Evolutionary conservation across 2,329 filamentous ascomycete species (phyloP).

Genomic region (Fusarium penzigii): DNA sequence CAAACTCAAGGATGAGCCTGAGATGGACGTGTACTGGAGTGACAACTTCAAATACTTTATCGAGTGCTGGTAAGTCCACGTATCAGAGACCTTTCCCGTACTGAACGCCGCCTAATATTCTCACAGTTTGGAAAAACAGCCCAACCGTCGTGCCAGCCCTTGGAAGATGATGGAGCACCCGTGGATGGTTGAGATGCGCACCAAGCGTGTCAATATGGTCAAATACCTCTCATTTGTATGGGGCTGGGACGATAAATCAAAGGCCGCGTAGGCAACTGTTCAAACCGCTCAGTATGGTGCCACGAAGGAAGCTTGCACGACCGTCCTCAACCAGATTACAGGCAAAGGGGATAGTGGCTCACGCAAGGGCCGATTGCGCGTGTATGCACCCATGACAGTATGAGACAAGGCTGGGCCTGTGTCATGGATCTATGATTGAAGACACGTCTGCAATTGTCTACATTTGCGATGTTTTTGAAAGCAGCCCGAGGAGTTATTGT

Average conservation of each 20-base stretch:
- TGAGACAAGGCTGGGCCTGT: slow-evolving; percentile 20
- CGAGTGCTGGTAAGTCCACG: slow-evolving; percentile 84
- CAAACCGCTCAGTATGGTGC: slow-evolving; percentile 11
- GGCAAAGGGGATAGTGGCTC: slow-evolving; percentile 6
- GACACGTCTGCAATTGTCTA: neutral
- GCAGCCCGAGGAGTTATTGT: neutral
- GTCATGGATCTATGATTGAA: slow-evolving; percentile 12
- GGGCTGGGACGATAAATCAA: slow-evolving; percentile 73
- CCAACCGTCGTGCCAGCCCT: slow-evolving; percentile 80
- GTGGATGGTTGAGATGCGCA: slow-evolving; percentile 96
- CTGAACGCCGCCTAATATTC: slow-evolving; percentile 22
- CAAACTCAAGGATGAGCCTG: slow-evolving; percentile 91
- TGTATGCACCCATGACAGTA: slow-evolving; percentile 11
- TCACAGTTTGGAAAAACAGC: slow-evolving; percentile 87
- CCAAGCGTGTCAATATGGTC: slow-evolving; percentile 96
- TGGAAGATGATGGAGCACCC: slow-evolving; percentile 99
- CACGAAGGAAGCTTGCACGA: slow-evolving; percentile 10
- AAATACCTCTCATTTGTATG: slow-evolving; percentile 93
- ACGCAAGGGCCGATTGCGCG: slow-evolving; percentile 2
- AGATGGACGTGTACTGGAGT: slow-evolving; percentile 89
- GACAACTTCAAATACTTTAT: slow-evolving; percentile 99
- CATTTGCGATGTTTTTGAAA: neutral
- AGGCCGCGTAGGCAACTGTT: slow-evolving; percentile 19
- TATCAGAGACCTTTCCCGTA: neutral
- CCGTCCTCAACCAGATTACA: slow-evolving; percentile 9